Conservation (phyloP, 116 monocot species). For the Zostera marina region DNA sequence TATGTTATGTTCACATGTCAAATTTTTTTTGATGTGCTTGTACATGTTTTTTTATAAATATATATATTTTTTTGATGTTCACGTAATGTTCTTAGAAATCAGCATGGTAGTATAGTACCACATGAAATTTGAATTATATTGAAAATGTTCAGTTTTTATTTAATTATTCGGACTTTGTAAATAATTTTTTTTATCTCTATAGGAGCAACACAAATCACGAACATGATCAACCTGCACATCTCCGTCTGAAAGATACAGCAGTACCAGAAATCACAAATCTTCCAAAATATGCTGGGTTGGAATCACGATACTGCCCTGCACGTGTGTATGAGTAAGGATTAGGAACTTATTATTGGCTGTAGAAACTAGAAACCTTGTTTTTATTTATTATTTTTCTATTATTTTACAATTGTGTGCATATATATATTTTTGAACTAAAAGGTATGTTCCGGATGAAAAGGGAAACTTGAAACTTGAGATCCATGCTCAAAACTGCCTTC, state of each 20-base stretch:
- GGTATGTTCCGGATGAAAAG: slow-evolving; percentile 79
- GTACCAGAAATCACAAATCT: slow-evolving; percentile 62
- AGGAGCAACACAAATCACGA: slow-evolving; percentile 99
- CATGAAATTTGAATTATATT: not conserved
- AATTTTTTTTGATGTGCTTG: not conserved
- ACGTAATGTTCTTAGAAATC: too few species aligned
- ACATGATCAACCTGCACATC: slow-evolving; percentile 90
- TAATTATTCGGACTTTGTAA: not conserved
- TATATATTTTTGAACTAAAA: slow-evolving; percentile 8
- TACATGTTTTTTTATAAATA: too few species aligned
- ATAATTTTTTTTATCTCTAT: not conserved
- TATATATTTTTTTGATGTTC: too few species aligned
- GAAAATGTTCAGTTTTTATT: not conserved
- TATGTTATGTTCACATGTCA: not conserved
- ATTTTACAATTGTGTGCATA: too few species aligned
- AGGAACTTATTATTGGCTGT: not conserved
- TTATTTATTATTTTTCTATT: not conserved
- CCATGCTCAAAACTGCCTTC: slow-evolving; percentile 97
- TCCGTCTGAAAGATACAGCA: slow-evolving; percentile 46
- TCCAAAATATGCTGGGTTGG: slow-evolving; percentile 61
- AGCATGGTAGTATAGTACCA: too few species aligned
- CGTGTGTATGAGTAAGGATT: slow-evolving; percentile 82
- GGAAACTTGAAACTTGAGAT: slow-evolving; percentile 61
- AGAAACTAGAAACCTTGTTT: not conserved
- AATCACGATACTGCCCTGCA: slow-evolving; percentile 89